These are phyloP conservation scores for Eucalyptus curtisii DNA, from an alignment of 345 rosid species.

Conservation along the genomic window DNA sequence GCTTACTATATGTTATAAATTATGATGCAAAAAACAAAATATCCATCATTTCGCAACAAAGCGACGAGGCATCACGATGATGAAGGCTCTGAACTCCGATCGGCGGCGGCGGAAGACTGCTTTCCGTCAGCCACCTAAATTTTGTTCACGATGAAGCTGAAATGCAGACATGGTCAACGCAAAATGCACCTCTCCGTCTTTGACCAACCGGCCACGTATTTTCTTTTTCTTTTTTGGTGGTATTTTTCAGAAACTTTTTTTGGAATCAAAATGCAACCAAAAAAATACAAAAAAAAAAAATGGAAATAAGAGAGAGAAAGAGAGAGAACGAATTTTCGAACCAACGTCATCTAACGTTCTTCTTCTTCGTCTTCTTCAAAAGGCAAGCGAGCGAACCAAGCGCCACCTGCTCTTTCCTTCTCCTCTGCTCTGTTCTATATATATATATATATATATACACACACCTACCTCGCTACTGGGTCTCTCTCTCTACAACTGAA, in stretches of 20 bases:
- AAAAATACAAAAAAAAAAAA: background rate
- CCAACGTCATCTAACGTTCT: background rate
- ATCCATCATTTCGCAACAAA: background rate
- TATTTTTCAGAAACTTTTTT: background rate
- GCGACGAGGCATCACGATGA: fast-evolving
- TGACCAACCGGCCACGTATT: background rate
- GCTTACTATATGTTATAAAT: no score
- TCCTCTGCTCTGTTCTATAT: background rate
- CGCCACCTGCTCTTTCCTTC: background rate
- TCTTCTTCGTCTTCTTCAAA: background rate
- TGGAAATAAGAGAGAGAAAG: background rate
- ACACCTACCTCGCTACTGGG: background rate
- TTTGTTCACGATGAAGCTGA: background rate
- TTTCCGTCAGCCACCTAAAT: background rate
- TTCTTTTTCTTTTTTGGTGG: no score
- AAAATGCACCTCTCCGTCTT: background rate
- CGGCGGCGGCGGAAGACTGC: background rate
- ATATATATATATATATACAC: background rate
- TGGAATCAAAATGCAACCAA: background rate
- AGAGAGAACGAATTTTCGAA: background rate
- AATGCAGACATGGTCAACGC: background rate
- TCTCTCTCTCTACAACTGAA: background rate
- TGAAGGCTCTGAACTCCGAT: background rate
- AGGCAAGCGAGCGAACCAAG: background rate
- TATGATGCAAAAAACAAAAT: background rate